phyloP scores from a whole-genome alignment of 1,284 basidiomycete species.

The Leccinum pachyderme region DNA sequence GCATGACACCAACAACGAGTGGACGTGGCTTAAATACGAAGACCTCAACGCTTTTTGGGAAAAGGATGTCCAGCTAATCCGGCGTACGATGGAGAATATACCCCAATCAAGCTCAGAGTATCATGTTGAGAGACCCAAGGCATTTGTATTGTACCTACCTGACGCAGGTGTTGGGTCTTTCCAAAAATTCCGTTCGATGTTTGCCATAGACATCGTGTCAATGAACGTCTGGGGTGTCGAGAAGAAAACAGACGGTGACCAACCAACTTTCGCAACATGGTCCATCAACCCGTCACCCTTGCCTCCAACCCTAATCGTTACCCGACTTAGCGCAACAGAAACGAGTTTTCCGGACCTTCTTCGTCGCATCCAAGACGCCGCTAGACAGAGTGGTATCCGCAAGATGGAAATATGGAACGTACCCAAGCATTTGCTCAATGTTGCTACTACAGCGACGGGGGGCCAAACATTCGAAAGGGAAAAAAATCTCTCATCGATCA shows the following conservation, averaged over 20 bases:
- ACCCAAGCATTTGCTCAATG: conserved; percentile 33
- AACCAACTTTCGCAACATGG: conserved; percentile 49
- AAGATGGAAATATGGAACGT: conserved; percentile 59
- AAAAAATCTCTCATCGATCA: conserved; percentile 53
- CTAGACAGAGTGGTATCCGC: conserved; percentile 39
- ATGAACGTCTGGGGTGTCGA: conserved; percentile 41
- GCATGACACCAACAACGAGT: conserved; percentile 9
- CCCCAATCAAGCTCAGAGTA: conserved; percentile 6
- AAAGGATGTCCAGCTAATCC: conserved; percentile 24
- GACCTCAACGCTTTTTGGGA: conserved; percentile 17
- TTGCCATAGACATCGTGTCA: conserved; percentile 7
- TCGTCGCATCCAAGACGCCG: conserved; percentile 37
- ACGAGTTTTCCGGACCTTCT: conserved; percentile 43
- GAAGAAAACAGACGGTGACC: conserved; percentile 9
- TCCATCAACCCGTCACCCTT: conserved; percentile 43
- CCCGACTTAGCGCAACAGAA: conserved; percentile 43
- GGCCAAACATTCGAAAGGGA: conserved; percentile 40
- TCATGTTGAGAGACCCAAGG: conserved; percentile 9
- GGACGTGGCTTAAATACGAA: conserved; percentile 24
- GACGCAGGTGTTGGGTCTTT: conserved; percentile 21
- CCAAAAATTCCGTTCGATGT: conserved; percentile 14
- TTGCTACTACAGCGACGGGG: conserved; percentile 36
- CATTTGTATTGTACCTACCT: conserved; percentile 20
- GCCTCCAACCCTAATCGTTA: conserved; percentile 45
- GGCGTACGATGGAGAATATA: conserved; percentile 23